Base-by-base conservation (phyloP, 2,329 filamentous ascomycete species). In the Neopestalotiopsis sp. region DNA sequence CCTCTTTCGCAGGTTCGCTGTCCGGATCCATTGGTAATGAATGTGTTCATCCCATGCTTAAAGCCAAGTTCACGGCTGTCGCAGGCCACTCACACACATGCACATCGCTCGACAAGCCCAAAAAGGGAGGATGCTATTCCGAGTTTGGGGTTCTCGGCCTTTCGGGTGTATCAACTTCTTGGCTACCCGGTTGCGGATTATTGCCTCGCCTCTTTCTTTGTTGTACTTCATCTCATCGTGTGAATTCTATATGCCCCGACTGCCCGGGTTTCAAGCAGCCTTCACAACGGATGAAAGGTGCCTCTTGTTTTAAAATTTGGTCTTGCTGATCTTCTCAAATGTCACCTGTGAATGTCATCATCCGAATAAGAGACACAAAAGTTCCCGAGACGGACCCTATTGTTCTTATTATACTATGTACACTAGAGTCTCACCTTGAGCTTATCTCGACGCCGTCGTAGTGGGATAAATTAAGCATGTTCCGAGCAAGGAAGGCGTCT, bases 41-140 rank as follows among this genome's bases (percentile, higher is more conserved):
- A 61, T 32, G 12, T n/a, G 14, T 62, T 62, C 59, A 20, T 62
- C 59, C 59, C 32, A 62, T 62, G 28, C 17, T 62, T 38, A 13
- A 10, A 28, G 4, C 34, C 34, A 38, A 38, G 34, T 38, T 38
- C 10, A 38, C 10, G 34, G 45, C 2, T 52, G n/a, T 52, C 20
- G 45, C 45, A 38, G 34, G 17, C 45, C 45, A 52, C 24, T 3
- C 24, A 28, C 24, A 28, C 24, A 24, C 24, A 24, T 24, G 24
- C 24, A 24, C 24, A 28, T 28, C 45, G 45, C 14, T 17, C 45
- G 20, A 20, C 20, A 2, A 52, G 20, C 45, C 45, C 34, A 7
- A 38, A 38, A 52, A 52, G 20, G 45, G 45, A 20, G 45, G n/a
- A 52, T 52, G 45, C 45, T n/a, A 52, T 52, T 52, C 45, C 45